These are phyloP conservation scores for Purpureocillium lavendulum DNA, from an alignment of 2,329 filamentous ascomycete species.

Conservation along the genomic window DNA sequence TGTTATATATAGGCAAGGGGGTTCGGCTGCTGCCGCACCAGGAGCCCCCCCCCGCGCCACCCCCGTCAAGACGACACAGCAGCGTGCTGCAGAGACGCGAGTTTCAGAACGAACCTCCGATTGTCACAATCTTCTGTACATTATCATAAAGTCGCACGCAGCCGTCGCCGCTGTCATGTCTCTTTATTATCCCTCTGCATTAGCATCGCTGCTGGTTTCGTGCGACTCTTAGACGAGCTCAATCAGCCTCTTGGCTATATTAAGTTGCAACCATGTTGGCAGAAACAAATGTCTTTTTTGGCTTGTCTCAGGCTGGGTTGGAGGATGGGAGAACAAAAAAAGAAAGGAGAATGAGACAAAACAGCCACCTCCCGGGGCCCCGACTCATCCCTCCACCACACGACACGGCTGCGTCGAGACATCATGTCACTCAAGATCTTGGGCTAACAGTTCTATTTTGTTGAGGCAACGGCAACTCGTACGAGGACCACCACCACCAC, in stretches of 20 bases:
- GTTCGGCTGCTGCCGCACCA: slow-evolving; percentile 15
- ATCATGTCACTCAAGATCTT: slow-evolving; percentile 4
- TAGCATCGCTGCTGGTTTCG: slow-evolving; percentile 22
- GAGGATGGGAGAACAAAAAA: background rate
- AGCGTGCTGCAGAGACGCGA: slow-evolving; percentile 3
- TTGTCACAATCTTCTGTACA: slow-evolving; percentile 38
- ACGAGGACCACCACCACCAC: slow-evolving; percentile 60
- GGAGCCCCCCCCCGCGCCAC: background rate
- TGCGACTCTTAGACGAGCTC: slow-evolving; percentile 27
- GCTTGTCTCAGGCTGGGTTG: too few relatives aligned
- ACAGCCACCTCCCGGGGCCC: background rate
- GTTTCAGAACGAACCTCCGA: slow-evolving; percentile 1
- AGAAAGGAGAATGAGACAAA: slow-evolving; percentile 1
- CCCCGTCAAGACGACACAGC: background rate
- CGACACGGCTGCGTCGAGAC: background rate
- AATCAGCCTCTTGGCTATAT: slow-evolving; percentile 24
- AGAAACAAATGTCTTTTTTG: slow-evolving; percentile 9
- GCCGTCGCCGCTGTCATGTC: slow-evolving; percentile 30
- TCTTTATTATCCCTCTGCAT: slow-evolving; percentile 1
- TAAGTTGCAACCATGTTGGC: slow-evolving; percentile 19
- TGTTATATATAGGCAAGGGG: slow-evolving; percentile 17
- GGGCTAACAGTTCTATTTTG: slow-evolving; percentile 19
- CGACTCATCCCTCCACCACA: background rate
- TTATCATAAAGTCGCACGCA: slow-evolving; percentile 41
- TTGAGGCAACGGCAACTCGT: slow-evolving; percentile 52